Conservation (phyloP, 2,329 filamentous ascomycete genomes). For the Epichloe aotearoae region DNA sequence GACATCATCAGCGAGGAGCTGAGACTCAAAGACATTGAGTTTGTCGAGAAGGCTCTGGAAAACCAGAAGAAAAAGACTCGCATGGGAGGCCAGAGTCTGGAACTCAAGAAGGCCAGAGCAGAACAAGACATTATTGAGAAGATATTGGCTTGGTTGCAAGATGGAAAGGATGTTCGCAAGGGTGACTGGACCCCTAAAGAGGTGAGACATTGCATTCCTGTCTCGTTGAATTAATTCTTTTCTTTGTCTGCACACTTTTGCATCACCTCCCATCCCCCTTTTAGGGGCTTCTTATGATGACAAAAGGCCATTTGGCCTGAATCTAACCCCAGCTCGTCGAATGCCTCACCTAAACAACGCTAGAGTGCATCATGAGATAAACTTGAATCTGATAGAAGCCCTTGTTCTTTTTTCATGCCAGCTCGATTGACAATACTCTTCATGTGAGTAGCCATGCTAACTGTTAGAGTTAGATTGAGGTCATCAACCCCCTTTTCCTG, state of each 20-base stretch:
- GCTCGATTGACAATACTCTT: slow-evolving; percentile 6
- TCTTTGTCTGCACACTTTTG: slow-evolving; percentile 11
- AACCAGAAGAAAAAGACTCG: slow-evolving; percentile 87
- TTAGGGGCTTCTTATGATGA: slow-evolving; percentile 62
- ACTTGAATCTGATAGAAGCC: slow-evolving; percentile 50
- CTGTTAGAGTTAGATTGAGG: slow-evolving; percentile 57
- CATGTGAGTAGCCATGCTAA: slow-evolving; percentile 10
- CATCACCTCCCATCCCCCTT: background rate
- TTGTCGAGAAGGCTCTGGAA: slow-evolving; percentile 90
- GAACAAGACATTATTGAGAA: slow-evolving; percentile 91
- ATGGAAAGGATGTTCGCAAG: slow-evolving; percentile 88
- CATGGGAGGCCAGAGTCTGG: slow-evolving; percentile 84
- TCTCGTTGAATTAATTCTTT: slow-evolving; percentile 1
- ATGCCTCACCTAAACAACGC: slow-evolving; percentile 61
- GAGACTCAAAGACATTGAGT: slow-evolving; percentile 96
- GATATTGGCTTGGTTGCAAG: slow-evolving; percentile 68
- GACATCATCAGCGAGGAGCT: slow-evolving; percentile 96
- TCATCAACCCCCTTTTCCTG: slow-evolving; percentile 93
- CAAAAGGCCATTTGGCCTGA: slow-evolving; percentile 91
- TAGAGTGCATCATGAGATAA: slow-evolving; percentile 80
- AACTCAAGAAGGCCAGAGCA: slow-evolving; percentile 95
- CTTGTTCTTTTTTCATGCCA: slow-evolving; percentile 6
- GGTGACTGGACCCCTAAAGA: slow-evolving; percentile 85
- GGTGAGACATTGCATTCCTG: slow-evolving; percentile 45
- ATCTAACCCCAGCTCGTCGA: slow-evolving; percentile 99